These are phyloP conservation scores for Leccinum disarticulatum DNA, from an alignment of 768 basidiomycete species.

Conservation along the genomic window DNA sequence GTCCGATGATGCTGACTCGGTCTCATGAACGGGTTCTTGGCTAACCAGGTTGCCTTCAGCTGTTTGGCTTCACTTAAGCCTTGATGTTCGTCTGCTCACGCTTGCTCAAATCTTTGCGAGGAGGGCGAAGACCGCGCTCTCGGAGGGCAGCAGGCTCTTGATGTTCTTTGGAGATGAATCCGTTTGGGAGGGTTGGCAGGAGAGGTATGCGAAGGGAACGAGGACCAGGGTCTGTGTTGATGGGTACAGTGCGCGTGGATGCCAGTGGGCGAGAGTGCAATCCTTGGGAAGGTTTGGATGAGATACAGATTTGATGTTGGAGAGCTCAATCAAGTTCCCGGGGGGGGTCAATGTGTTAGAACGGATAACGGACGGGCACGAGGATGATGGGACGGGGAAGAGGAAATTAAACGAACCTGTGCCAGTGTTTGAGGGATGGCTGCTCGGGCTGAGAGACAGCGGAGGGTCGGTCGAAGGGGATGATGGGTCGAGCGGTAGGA, in stretches of 20 bases:
- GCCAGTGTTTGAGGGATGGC: constrained; percentile 1
- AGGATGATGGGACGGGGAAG: not conserved
- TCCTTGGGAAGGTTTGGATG: constrained; percentile 7
- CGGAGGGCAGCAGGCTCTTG: too few species aligned
- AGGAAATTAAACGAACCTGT: constrained; percentile 14
- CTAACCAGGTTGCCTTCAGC: too few species aligned
- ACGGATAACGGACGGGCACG: not conserved
- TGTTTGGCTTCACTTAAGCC: too few species aligned
- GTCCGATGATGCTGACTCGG: too few species aligned
- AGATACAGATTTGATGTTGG: constrained; percentile 20
- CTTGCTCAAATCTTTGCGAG: too few species aligned
- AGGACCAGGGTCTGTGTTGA: not conserved
- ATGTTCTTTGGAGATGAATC: too few species aligned
- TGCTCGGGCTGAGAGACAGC: not conserved
- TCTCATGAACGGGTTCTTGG: too few species aligned
- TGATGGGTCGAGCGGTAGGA: constrained; percentile 57
- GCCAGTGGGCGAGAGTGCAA: constrained; percentile 19
- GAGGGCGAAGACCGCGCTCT: too few species aligned
- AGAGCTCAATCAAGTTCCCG: not conserved
- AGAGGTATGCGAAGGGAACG: constrained; percentile 1
- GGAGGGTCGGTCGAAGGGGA: not conserved
- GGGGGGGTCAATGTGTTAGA: not conserved
- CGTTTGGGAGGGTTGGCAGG: too few species aligned
- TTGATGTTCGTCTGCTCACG: too few species aligned
- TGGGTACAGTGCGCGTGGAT: constrained; percentile 11